These are phyloP conservation scores for Termitomyces sp. DNA, from an alignment of 1,284 basidiomycete species.

Conservation along the genomic window DNA sequence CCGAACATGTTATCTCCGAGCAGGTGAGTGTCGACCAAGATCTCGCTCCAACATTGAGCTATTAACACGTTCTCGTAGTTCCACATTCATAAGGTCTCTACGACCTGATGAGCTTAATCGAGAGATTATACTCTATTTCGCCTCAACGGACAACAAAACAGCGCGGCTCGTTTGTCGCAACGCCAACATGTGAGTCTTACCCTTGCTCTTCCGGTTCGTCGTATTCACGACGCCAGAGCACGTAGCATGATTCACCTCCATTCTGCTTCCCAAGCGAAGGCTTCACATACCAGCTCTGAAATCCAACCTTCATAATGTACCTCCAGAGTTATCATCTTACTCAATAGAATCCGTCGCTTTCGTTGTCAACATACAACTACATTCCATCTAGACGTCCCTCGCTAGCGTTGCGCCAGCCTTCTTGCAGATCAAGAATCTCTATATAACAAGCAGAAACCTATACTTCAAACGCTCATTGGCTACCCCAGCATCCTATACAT, in stretches of 20 bases:
- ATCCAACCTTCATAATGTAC: constrained; percentile 23
- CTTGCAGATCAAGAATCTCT: constrained; percentile 25
- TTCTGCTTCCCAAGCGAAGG: constrained; percentile 27
- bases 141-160: constrained; percentile 17
- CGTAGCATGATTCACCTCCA: constrained; percentile 24
- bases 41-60: not conserved
- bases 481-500: constrained; percentile 25
- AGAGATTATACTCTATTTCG: constrained; percentile 27
- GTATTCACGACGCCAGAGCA: constrained; percentile 23
- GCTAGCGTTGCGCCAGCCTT: constrained; percentile 29
- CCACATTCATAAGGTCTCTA: constrained; percentile 21
- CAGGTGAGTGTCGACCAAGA: not conserved
- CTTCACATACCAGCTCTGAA: constrained; percentile 23
- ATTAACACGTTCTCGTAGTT: constrained; percentile 6
- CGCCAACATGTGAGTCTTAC: constrained; percentile 30
- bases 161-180: constrained; percentile 29
- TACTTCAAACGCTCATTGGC: constrained; percentile 29
- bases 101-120: constrained; percentile 30
- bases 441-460: constrained; percentile 29
- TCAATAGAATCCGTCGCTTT: constrained; percentile 26
- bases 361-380: constrained; percentile 25
- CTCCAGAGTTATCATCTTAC: constrained; percentile 26
- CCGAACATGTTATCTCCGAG: not conserved
- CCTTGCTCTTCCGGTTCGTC: constrained; percentile 26
- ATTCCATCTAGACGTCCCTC: constrained; percentile 29